A percentile compares a stretch with the other conserved stretches of the same genome.
phyloP scores from a whole-genome alignment of 1,139 yeast genomes.

The Hansenula lynferdii region DNA sequence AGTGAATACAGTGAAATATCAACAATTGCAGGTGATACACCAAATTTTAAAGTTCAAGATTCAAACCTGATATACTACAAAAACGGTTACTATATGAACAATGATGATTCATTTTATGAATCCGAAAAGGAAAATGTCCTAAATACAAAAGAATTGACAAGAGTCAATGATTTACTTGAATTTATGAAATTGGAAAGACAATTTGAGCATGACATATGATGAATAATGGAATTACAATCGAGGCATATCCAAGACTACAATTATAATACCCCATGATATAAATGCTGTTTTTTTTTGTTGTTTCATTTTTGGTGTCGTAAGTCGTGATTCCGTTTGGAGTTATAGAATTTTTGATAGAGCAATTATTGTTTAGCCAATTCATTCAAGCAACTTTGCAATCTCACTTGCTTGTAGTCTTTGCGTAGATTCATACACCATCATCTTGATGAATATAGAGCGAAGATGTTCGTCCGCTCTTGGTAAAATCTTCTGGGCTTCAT shows the following conservation, averaged over 20 bases:
- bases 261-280: not conserved
- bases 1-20: constrained; percentile 22
- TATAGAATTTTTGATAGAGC: not conserved
- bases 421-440: constrained; percentile 37
- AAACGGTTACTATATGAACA: constrained; percentile 20
- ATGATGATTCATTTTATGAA: constrained; percentile 19
- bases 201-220: constrained; percentile 11
- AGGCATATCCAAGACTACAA: too few relatives aligned
- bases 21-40: constrained; percentile 20
- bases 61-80: constrained; percentile 18
- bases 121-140: constrained; percentile 15
- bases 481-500: constrained; percentile 26
- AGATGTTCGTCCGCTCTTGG: constrained; percentile 30
- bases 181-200: constrained; percentile 19
- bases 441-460: constrained; percentile 14
- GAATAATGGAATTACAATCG: too few relatives aligned
- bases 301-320: too few relatives aligned
- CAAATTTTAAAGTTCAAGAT: constrained; percentile 18
- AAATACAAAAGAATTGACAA: constrained; percentile 15
- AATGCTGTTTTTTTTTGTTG: too few relatives aligned
- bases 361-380: not conserved
- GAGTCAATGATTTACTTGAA: constrained; percentile 15
- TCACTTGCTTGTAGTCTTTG: constrained; percentile 30
- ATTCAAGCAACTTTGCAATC: constrained; percentile 13
- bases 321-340: too few relatives aligned